Conservation (phyloP, 176 grass and related monocot genomes). For the Stipa capillata region DNA sequence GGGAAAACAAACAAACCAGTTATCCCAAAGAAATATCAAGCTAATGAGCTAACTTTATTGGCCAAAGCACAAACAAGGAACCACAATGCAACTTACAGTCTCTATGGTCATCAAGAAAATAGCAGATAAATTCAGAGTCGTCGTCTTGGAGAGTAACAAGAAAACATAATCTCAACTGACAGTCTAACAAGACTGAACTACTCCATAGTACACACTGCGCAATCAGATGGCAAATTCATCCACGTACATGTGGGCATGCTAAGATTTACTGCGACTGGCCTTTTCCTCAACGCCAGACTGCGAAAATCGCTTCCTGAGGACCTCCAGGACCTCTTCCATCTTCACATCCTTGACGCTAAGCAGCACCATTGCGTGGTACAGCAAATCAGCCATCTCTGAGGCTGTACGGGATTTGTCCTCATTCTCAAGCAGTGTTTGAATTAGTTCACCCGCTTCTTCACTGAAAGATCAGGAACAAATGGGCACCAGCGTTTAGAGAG, state of each 20-base stretch:
- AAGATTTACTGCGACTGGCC: constrained; percentile 55
- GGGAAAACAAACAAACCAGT: too few relatives aligned
- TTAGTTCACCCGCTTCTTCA: constrained; percentile 77
- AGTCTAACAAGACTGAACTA: too few relatives aligned
- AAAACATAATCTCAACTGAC: neutral
- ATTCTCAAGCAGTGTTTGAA: constrained; percentile 57
- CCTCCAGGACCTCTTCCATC: constrained; percentile 69
- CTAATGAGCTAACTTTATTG: too few relatives aligned
- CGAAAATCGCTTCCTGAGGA: constrained; percentile 79
- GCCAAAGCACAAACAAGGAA: neutral
- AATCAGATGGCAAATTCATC: neutral
- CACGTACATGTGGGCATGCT: neutral
- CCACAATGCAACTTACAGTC: neutral
- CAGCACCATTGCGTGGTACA: constrained; percentile 92
- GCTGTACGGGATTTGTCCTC: constrained; percentile 52
- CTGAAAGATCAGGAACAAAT: constrained; percentile 24
- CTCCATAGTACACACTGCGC: neutral
- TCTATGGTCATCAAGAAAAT: neutral
- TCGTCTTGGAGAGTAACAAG: neutral
- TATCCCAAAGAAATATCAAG: too few relatives aligned
- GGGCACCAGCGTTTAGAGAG: neutral
- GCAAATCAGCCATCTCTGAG: constrained; percentile 82
- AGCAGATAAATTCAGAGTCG: neutral
- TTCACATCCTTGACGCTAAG: constrained; percentile 57
- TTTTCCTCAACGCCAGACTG: constrained; percentile 80